These are phyloP conservation scores for Aspergillus biplanus DNA, from an alignment of 495 filamentous ascomycete species.

Conservation along the genomic window DNA sequence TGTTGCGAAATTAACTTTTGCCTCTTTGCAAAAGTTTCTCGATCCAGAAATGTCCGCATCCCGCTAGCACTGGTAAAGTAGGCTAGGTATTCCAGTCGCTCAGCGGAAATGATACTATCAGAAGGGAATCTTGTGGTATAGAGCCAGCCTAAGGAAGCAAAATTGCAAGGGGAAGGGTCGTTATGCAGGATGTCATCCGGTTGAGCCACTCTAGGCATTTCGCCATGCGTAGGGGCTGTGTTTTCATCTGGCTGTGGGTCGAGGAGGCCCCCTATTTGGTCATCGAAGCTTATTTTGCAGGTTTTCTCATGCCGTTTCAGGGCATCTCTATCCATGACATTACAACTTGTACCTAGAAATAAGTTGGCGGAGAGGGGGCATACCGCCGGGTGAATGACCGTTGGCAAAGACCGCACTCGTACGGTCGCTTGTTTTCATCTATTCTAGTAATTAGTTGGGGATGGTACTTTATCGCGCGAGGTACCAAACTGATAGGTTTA, in stretches of 20 bases:
- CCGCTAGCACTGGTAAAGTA: conserved; percentile 33
- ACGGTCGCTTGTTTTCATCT: conserved; percentile 28
- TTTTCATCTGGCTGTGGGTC: not conserved
- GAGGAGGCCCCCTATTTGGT: not conserved
- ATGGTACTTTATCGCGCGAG: too few species aligned
- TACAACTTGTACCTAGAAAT: not conserved
- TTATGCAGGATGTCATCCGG: conserved; percentile 4
- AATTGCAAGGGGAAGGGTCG: conserved; percentile 21
- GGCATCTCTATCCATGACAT: conserved; percentile 23
- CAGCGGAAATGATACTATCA: conserved; percentile 24
- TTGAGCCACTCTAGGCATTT: too few species aligned
- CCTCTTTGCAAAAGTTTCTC: conserved; percentile 22
- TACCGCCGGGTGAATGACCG: conserved; percentile 19
- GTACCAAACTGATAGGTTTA: not conserved
- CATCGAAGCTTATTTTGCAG: conserved; percentile 21
- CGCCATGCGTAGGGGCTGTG: not conserved
- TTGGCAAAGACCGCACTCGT: conserved; percentile 25
- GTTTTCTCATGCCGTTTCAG: conserved; percentile 32
- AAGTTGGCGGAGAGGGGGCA: conserved; percentile 7
- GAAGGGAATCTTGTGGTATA: conserved; percentile 18
- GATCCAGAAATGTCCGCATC: conserved; percentile 30
- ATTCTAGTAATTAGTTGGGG: not conserved
- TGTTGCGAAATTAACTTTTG: conserved; percentile 22
- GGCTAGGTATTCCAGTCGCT: conserved; percentile 30
- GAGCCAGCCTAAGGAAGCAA: conserved; percentile 28